These are phyloP conservation scores for Dichotomopilus funicola DNA, from an alignment of 2,329 filamentous ascomycete species.

Conservation along the genomic window DNA sequence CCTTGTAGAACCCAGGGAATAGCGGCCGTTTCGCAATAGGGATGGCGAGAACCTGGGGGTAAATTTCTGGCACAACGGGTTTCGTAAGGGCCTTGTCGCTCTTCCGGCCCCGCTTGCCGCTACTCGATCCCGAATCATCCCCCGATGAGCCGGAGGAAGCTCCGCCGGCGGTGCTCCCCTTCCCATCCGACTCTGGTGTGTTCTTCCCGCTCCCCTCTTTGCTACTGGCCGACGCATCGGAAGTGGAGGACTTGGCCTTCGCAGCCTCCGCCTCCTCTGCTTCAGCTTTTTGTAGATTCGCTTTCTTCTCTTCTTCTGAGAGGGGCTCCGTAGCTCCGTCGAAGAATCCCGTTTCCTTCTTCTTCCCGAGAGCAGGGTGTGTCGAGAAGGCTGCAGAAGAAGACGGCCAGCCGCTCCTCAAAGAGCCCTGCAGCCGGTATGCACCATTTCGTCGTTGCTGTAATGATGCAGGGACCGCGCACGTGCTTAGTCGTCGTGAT, in stretches of 20 bases:
- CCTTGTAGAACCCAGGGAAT: slow-evolving; percentile 98
- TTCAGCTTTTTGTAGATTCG: slow-evolving; percentile 42
- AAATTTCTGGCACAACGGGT: slow-evolving; percentile 84
- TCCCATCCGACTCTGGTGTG: slow-evolving; percentile 43
- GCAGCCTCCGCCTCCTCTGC: slow-evolving; percentile 42
- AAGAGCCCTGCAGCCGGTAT: slow-evolving; percentile 7
- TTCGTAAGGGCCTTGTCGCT: slow-evolving; percentile 75
- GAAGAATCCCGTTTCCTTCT: slow-evolving; percentile 43
- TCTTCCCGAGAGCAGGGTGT: slow-evolving; percentile 31
- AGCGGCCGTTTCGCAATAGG: slow-evolving; percentile 89
- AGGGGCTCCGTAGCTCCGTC: slow-evolving; percentile 44
- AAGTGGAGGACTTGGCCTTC: slow-evolving; percentile 38
- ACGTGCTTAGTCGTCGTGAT: slow-evolving; percentile 13
- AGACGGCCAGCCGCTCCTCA: slow-evolving; percentile 9
- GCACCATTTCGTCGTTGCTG: slow-evolving; percentile 13
- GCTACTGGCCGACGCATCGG: slow-evolving; percentile 37
- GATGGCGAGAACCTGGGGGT: slow-evolving; percentile 95
- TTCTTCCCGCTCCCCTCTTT: slow-evolving; percentile 23
- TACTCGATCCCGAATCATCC: slow-evolving; percentile 45
- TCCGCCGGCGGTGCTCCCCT: slow-evolving; percentile 51
- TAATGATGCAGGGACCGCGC: slow-evolving; percentile 13
- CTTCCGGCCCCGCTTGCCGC: slow-evolving; percentile 67
- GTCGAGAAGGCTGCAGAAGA: slow-evolving; percentile 33
- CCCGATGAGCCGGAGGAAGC: slow-evolving; percentile 41
- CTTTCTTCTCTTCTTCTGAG: slow-evolving; percentile 47